Evolutionary conservation across 352 stramenopile species (phyloP).

Genomic region (Phytophthora hybrid): DNA sequence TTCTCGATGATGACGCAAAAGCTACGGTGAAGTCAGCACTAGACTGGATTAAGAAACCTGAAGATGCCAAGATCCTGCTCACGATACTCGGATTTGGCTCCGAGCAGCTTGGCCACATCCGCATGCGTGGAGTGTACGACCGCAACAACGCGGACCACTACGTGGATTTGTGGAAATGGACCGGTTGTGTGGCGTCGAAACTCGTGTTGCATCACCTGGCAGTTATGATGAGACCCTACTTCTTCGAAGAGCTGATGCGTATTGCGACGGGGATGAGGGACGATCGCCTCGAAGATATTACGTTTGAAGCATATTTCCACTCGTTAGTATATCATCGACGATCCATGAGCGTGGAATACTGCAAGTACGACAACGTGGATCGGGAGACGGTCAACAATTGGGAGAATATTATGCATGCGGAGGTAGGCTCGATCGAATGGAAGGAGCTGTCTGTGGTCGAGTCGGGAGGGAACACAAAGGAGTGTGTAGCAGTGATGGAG

Average conservation of each 20-base stretch:
- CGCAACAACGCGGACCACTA: background rate
- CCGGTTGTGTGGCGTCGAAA: constrained; percentile 1
- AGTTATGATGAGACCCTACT: background rate
- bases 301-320: constrained; percentile 26
- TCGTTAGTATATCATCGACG: constrained; percentile 5
- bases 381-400: background rate
- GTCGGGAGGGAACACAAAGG: constrained; percentile 1
- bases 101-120: background rate
- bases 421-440: background rate
- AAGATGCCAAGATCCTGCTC: no score
- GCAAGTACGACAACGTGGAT: constrained; percentile 10
- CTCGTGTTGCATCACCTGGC: background rate
- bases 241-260: constrained; percentile 6
- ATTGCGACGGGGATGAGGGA: constrained; percentile 20
- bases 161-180: background rate
- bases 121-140: constrained; percentile 2
- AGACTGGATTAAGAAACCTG: background rate
- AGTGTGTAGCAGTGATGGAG: constrained; percentile 23
- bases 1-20: constrained; percentile 2
- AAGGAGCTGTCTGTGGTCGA: background rate
- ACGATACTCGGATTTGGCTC: no score
- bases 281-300: constrained; percentile 23
- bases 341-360: constrained; percentile 1
- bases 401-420: background rate
- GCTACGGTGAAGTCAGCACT: background rate